Evolutionary conservation across 495 filamentous ascomycete species (phyloP).

Genomic region (Podospora appendiculata): DNA sequence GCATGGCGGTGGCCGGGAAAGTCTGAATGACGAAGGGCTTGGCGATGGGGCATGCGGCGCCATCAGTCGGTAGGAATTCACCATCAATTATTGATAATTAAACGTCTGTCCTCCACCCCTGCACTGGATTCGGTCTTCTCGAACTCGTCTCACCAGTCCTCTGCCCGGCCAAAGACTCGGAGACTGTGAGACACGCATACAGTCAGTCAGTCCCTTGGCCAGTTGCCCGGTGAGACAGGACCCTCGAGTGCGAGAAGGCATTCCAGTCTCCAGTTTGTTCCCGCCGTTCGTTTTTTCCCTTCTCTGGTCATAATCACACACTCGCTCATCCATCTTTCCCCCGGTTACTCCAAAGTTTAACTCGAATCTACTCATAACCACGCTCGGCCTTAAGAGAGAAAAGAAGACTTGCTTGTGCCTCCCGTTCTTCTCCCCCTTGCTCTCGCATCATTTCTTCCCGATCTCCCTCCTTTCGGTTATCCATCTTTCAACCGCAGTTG

Average conservation of each 20-base stretch:
- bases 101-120: neutral
- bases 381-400: neutral
- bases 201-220: neutral
- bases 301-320: conserved; percentile 3
- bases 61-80: no score
- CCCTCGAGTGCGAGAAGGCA: neutral
- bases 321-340: neutral
- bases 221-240: conserved; percentile 15
- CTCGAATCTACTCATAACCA: neutral
- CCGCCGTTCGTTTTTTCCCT: neutral
- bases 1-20: no score
- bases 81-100: neutral
- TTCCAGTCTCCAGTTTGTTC: neutral
- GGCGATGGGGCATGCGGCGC: no score
- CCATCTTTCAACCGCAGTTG: neutral
- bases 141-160: neutral
- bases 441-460: neutral
- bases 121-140: neutral
- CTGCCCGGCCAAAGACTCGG: neutral
- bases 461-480: neutral
- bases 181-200: conserved; percentile 2
- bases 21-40: no score
- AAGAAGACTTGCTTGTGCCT: no score
- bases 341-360: neutral
- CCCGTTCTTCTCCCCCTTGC: no score